Evolutionary conservation across 768 basidiomycete species (phyloP).

Genomic region (Dioszegia crocea): DNA sequence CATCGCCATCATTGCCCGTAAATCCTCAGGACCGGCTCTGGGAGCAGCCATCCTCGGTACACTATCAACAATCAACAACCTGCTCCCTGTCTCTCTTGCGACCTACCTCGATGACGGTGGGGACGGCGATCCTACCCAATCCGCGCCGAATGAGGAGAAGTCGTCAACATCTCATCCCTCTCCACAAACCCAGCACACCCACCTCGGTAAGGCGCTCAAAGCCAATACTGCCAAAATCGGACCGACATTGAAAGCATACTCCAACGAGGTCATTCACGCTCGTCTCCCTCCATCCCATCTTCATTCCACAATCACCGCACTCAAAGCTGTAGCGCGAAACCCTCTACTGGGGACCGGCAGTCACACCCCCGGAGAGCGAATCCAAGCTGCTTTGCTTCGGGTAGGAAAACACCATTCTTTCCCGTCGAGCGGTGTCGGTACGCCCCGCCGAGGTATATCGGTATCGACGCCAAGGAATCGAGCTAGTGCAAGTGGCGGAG

Average conservation of each 20-base stretch:
- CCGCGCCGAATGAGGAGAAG: neutral
- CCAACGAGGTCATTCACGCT: conserved; percentile 8
- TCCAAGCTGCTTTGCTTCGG: conserved; percentile 25
- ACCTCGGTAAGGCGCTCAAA: neutral
- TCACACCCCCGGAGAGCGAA: conserved; percentile 40
- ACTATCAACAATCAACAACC: conserved; percentile 12
- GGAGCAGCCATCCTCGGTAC: conserved; percentile 15
- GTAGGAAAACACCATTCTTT: neutral
- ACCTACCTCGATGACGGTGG: neutral
- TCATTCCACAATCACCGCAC: conserved; percentile 13
- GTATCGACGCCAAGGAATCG: neutral
- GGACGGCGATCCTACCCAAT: neutral
- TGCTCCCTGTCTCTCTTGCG: conserved; percentile 28
- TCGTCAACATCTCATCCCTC: neutral
- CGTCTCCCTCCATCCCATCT: conserved; percentile 5
- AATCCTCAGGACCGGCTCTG: conserved; percentile 19
- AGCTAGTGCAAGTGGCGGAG: neutral
- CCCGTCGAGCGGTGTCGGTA: neutral
- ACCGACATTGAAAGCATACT: conserved; percentile 10
- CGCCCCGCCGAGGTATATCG: neutral
- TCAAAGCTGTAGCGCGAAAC: conserved; percentile 29
- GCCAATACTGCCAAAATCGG: conserved; percentile 1
- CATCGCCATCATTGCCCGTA: conserved; percentile 17
- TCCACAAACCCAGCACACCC: neutral
- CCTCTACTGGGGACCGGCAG: conserved; percentile 34